Conservation (phyloP, 2,329 filamentous ascomycete species). For the Fonsecaea pedrosoi region DNA sequence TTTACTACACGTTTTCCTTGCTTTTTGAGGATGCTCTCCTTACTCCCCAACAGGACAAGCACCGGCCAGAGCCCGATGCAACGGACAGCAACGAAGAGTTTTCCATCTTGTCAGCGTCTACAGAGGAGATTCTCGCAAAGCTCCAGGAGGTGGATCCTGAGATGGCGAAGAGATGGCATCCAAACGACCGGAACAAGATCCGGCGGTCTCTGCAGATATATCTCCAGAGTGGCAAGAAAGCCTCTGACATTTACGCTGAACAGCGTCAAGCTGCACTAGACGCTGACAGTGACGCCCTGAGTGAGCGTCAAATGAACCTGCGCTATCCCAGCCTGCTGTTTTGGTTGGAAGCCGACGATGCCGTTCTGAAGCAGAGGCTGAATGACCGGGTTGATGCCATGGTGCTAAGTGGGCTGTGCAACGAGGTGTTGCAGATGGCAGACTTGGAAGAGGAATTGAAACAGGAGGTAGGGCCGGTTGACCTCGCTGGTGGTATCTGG, state of each 20-base stretch:
- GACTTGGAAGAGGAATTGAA: slow-evolving; percentile 43
- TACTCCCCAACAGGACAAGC: slow-evolving; percentile 40
- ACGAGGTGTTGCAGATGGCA: slow-evolving; percentile 60
- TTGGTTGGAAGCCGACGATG: slow-evolving; percentile 81
- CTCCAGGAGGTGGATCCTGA: slow-evolving; percentile 81
- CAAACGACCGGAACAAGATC: slow-evolving; percentile 89
- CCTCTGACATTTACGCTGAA: slow-evolving; percentile 85
- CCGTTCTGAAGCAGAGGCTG: slow-evolving; percentile 72
- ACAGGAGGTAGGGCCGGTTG: slow-evolving; percentile 62
- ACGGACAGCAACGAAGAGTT: slow-evolving; percentile 41
- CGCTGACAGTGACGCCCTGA: slow-evolving; percentile 20
- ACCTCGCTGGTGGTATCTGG: slow-evolving; percentile 87
- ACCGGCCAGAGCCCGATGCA: slow-evolving; percentile 40
- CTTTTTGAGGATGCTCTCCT: slow-evolving; percentile 78
- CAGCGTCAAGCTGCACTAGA: slow-evolving; percentile 55
- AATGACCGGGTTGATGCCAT: slow-evolving; percentile 83
- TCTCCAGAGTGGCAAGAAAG: slow-evolving; percentile 77
- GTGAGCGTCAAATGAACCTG: slow-evolving; percentile 44
- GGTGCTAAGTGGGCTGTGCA: slow-evolving; percentile 70
- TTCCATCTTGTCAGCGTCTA: slow-evolving; percentile 74
- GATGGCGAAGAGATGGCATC: slow-evolving; percentile 93
- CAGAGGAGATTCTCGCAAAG: slow-evolving; percentile 73
- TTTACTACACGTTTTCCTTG: slow-evolving; percentile 91
- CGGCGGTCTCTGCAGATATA: slow-evolving; percentile 88
- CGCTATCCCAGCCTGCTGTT: slow-evolving; percentile 72